Evolutionary conservation across 2,329 filamentous ascomycete genomes (phyloP).

Genomic region (Monosporascus sp.): DNA sequence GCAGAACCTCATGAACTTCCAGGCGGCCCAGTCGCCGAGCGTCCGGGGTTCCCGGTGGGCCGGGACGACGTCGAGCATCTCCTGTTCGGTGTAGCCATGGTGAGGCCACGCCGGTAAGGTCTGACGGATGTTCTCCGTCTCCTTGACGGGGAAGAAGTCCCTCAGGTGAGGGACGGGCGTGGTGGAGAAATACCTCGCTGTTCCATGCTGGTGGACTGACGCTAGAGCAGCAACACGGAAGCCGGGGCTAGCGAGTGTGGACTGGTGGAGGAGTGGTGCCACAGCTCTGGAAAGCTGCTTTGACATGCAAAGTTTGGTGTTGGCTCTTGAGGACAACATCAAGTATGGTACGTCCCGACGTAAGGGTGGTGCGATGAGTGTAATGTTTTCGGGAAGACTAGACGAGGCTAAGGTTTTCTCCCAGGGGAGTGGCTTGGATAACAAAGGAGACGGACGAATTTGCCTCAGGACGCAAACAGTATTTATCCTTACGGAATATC

Average conservation of each 20-base stretch:
- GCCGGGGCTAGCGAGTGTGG: slow-evolving; percentile 16
- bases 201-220: slow-evolving; percentile 17
- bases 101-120: slow-evolving; percentile 66
- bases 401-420: background rate
- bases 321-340: slow-evolving; percentile 28
- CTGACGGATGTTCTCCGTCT: slow-evolving; percentile 56
- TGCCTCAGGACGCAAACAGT: background rate
- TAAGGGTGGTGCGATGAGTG: background rate
- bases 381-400: background rate
- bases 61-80: slow-evolving; percentile 70
- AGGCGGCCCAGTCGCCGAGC: slow-evolving; percentile 73
- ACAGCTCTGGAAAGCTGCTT: slow-evolving; percentile 25
- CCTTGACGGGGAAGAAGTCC: slow-evolving; percentile 60
- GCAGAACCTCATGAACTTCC: slow-evolving; percentile 69
- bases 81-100: slow-evolving; percentile 68
- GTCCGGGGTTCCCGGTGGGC: slow-evolving; percentile 72
- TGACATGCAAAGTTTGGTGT: slow-evolving; percentile 25
- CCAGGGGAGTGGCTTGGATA: background rate
- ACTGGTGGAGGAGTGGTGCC: slow-evolving; percentile 16
- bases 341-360: background rate
- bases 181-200: slow-evolving; percentile 43
- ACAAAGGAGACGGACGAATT: background rate
- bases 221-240: slow-evolving; percentile 24
- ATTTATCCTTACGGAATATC: background rate
- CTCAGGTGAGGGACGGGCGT: slow-evolving; percentile 41